Conservation (phyloP, 192 early-diverging fungal species). For the Backusella macrospora region DNA sequence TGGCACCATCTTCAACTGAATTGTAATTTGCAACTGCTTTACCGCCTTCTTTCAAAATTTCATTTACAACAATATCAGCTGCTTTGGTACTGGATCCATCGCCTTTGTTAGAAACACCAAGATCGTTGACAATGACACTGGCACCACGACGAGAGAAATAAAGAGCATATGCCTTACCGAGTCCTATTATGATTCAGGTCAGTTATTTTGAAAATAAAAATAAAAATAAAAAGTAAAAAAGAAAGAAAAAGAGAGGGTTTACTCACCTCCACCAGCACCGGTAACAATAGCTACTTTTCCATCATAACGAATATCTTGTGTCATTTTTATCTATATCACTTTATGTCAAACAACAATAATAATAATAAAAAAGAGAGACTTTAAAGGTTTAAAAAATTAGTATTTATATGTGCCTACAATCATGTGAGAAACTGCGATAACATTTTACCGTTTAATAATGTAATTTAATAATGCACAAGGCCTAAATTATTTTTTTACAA, state of each 20-base stretch:
- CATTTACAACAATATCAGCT: constrained; percentile 95
- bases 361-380: background rate
- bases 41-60: constrained; percentile 88
- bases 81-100: constrained; percentile 74
- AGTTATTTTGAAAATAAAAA: background rate
- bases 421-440: background rate
- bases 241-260: background rate
- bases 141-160: constrained; percentile 93
- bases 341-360: background rate
- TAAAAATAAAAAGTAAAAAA: no score
- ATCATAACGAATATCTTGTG: constrained; percentile 68
- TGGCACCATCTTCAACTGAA: constrained; percentile 95
- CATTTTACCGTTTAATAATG: constrained; percentile 15
- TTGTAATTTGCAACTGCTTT: constrained; percentile 95
- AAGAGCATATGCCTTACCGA: constrained; percentile 88
- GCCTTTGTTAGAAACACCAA: constrained; percentile 78
- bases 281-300: constrained; percentile 91
- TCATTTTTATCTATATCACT: constrained; percentile 17
- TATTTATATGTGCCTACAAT: background rate
- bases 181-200: constrained; percentile 41
- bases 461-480: background rate
- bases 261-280: constrained; percentile 88
- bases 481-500: background rate
- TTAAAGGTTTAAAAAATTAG: background rate
- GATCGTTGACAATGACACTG: constrained; percentile 95